phyloP scores from a whole-genome alignment of 2,329 filamentous ascomycete genomes.

The Aspergillus calidoustus region DNA sequence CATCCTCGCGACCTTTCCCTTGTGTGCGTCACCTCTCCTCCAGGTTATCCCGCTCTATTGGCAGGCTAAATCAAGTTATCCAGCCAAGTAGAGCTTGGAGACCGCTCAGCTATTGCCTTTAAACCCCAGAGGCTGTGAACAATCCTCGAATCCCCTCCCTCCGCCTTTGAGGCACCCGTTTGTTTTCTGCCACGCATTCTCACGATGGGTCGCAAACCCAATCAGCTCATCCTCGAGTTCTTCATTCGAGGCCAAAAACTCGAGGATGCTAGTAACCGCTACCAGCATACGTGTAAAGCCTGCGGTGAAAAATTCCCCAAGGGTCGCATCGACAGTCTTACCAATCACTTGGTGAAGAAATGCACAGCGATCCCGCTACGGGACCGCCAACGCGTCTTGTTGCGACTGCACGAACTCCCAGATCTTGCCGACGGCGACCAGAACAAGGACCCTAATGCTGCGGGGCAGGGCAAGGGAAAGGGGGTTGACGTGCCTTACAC shows the following conservation, averaged over 20 bases:
- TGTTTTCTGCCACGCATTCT: conserved; percentile 22
- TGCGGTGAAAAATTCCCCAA: conserved; percentile 91
- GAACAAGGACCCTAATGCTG: conserved; percentile 44
- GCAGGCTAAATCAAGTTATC: background rate
- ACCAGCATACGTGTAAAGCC: conserved; percentile 86
- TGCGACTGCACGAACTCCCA: conserved; percentile 72
- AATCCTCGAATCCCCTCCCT: background rate
- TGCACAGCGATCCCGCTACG: conserved; percentile 77
- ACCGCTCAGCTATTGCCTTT: background rate
- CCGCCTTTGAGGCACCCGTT: conserved; percentile 21
- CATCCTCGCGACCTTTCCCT: conserved; percentile 13
- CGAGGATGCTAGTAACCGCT: conserved; percentile 86
- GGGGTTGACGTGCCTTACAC: conserved; percentile 49
- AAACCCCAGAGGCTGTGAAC: background rate
- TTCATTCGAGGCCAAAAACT: conserved; percentile 87
- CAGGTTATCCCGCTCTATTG: background rate
- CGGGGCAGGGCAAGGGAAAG: conserved; percentile 41
- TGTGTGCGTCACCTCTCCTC: conserved; percentile 21
- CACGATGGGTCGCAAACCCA: conserved; percentile 80
- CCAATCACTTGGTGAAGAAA: conserved; percentile 81
- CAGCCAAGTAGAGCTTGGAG: background rate
- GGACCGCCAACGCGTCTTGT: conserved; percentile 75
- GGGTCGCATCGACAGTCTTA: conserved; percentile 81
- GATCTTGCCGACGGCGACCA: conserved; percentile 52
- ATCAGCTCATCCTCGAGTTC: conserved; percentile 83